Base-by-base conservation (phyloP, 345 rosid genomes). In the Isatis tinctoria region DNA sequence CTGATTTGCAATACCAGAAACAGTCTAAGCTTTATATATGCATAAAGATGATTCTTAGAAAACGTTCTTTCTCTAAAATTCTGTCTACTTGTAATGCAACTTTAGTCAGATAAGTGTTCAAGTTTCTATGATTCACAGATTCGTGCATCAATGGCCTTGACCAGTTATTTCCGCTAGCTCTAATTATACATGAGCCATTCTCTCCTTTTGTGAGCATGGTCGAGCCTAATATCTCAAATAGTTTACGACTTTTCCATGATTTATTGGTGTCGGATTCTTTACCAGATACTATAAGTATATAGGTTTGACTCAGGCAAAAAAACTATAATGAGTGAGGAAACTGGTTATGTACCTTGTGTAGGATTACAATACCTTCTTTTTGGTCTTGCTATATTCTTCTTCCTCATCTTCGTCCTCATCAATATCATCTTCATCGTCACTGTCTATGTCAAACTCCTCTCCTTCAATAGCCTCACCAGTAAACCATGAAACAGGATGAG, bases 401-500 rank as follows among this genome's bases (percentile, higher is more conserved):
- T 86, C 88, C 5, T 88, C 96, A 0, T 85, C 88, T 1, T 82
- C 88, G 0, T 79, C 89, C 0, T 84, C 90, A 0, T 73, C 87
- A 0, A 79, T 84, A 0, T 83, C 91, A 0, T 80, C 48, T 43
- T 43, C 85, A 0, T 84, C 92, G 0, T 82, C 91, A 4, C 84
- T 88, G 2, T 84, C 96, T 14, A 79, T 60, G 1, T 85, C 96
- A 22, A 90, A 76, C 17, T 86, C 96, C 51, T 88, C 93, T 8
- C 83, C 96, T 28, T 81, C 82, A 52, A 85, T 77, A 33, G 97
- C 97, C 78, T 92, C 99, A 22, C 99, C 99, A 0, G 97, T 95
- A 67, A 74, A 95, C 97, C 97, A 95, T 45, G 96, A 92, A 18
- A 95, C 96, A 24, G 98, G 94, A 79, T 87, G 97, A 13, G 97